Base-by-base conservation (phyloP, 129 eudicot genomes). In the Lactuca sativa region DNA sequence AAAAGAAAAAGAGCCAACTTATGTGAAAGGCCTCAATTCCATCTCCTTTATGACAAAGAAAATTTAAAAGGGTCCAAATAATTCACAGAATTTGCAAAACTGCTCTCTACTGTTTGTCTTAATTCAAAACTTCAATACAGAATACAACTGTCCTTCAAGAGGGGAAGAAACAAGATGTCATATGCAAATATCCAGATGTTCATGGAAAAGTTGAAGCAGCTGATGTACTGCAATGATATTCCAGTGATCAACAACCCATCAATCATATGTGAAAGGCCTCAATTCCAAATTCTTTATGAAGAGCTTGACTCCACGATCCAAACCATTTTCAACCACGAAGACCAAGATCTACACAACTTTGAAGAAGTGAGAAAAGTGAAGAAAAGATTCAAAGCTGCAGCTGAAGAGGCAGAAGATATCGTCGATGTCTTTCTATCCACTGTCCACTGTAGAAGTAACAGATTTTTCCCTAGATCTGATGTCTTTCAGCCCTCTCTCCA, bases 171-270 rank as follows among this genome's bases (percentile, higher is more conserved):
- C 48, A 66, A 59, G 33, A 72, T 60, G 76, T 7, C 61, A 60
- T 72, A 72, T n/a, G 30, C 60, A 32, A 59, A 14, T 3, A 4
- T 59, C 36, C 36, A 71, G 34, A 12, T 72, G 53, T 61, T 72
- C 53, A 61, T 61, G 52, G 62, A 34, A 12, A 49, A 61, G 61
- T 72, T 72, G 69, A 49, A 21, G 69, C 61, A 72, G 11, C 7
- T 72, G 10, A 72, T 54, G 7, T 4, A 36, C 51, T 14, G 14
- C 62, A 72, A 61, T 0, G 3, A 61, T 12, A 14, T 16, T 61
- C 62, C 62, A 49, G 0, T 49, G 4, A 12, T 47, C 30, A 47
- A 49, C 4, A 18, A 72, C 17, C 53, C 62, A 37, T 3, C 10
- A 7, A 61, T 72, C 16, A 8, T 49, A 34, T 6, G 5, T 7